These are phyloP conservation scores for Pyrenochaeta sp. DNA, from an alignment of 2,329 filamentous ascomycete species.

Conservation along the genomic window DNA sequence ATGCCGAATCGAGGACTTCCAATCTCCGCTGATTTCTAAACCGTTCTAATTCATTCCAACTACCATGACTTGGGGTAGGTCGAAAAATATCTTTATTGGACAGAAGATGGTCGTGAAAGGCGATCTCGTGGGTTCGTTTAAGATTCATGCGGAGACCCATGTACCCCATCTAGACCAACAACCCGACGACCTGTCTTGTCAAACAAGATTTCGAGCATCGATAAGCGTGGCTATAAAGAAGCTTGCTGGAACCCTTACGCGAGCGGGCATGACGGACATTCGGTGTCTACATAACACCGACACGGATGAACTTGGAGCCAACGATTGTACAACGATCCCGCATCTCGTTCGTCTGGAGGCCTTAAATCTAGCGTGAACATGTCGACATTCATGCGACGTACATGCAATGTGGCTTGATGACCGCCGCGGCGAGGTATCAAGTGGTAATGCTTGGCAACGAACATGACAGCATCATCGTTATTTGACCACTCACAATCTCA, in stretches of 20 bases:
- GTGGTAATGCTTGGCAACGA: slow-evolving; percentile 2
- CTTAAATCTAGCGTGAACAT: not conserved
- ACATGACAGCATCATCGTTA: slow-evolving; percentile 10
- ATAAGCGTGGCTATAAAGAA: not conserved
- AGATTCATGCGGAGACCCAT: too few relatives aligned
- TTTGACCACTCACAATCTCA: not conserved
- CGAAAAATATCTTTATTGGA: too few relatives aligned
- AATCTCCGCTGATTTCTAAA: too few relatives aligned
- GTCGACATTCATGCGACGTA: not conserved
- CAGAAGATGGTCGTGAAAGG: too few relatives aligned
- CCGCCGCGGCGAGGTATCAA: not conserved
- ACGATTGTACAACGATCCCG: not conserved
- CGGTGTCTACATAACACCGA: not conserved
- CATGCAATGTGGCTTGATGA: slow-evolving; percentile 2
- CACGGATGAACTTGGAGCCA: not conserved
- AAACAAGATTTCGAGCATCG: not conserved
- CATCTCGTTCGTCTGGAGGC: not conserved
- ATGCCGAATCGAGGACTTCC: too few relatives aligned
- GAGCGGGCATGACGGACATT: not conserved
- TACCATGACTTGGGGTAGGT: too few relatives aligned
- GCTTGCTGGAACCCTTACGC: not conserved
- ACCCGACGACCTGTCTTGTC: not conserved
- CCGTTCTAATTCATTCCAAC: too few relatives aligned
- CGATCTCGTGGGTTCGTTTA: too few relatives aligned
- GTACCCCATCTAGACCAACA: not conserved